A percentile compares a stretch with the other conserved stretches of the same genome.
Evolutionary conservation across 108 stramenopile genomes (phyloP).

Genomic region (Discostella stelligeroides): DNA sequence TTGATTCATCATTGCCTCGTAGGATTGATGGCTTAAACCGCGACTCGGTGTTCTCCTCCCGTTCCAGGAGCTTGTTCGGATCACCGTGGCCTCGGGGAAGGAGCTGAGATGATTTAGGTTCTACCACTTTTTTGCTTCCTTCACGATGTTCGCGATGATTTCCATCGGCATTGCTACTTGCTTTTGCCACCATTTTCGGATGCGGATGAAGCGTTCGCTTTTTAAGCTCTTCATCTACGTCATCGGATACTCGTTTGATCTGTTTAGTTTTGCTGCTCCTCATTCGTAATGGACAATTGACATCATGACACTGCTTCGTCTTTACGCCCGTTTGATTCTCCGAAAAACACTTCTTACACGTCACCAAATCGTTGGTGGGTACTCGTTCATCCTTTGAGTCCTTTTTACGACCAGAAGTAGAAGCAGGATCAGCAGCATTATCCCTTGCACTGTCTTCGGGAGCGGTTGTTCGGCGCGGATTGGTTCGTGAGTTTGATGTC

Average conservation of each 20-base stretch:
- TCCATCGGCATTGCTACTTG: background rate
- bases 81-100: too few species aligned
- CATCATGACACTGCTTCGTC: background rate
- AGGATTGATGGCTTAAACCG: background rate
- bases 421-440: background rate
- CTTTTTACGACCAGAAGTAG: constrained; percentile 2
- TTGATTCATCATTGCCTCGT: background rate
- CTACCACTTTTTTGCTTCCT: background rate
- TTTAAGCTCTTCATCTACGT: background rate
- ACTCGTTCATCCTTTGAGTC: background rate
- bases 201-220: background rate
- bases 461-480: constrained; percentile 1
- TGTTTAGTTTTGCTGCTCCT: background rate
- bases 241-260: background rate
- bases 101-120: background rate
- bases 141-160: background rate
- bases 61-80: too few species aligned
- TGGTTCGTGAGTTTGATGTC: background rate
- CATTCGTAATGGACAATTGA: background rate
- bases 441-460: background rate
- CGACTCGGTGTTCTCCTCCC: too few species aligned
- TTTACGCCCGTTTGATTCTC: background rate
- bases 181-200: background rate
- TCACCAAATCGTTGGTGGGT: constrained; percentile 4
- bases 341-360: background rate